A percentile compares a stretch with the other conserved stretches of the same genome.
Conservation (phyloP, 176 grass and related monocot genomes). For the Microstegium vimineum region DNA sequence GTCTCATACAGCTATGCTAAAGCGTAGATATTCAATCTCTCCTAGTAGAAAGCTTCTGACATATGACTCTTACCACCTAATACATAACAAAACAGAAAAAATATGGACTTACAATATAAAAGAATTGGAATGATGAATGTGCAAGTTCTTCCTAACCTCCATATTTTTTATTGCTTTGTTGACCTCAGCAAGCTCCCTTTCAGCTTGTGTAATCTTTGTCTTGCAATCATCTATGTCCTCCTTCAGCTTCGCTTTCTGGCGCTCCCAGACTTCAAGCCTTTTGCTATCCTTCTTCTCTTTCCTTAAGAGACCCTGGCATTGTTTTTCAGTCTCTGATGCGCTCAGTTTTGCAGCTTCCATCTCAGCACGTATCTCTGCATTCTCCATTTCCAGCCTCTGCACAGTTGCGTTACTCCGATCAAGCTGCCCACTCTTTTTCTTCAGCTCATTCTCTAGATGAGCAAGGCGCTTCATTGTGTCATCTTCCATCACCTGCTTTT, state of each 20-base stretch:
- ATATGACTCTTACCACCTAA: not conserved
- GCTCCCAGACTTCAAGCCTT: conserved; percentile 63
- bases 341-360: conserved; percentile 92
- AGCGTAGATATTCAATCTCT: conserved; percentile 6
- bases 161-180: conserved; percentile 44
- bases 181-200: conserved; percentile 58
- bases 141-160: conserved; percentile 55
- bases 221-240: conserved; percentile 54
- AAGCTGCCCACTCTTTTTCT: conserved; percentile 87
- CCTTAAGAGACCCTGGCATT: conserved; percentile 52
- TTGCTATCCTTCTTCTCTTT: conserved; percentile 83
- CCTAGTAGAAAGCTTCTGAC: not conserved
- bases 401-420: conserved; percentile 71
- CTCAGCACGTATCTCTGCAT: conserved; percentile 95
- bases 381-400: conserved; percentile 77
- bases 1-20: conserved; percentile 1
- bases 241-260: conserved; percentile 62
- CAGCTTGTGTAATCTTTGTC: conserved; percentile 40
- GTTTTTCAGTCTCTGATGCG: conserved; percentile 73
- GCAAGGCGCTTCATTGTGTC: conserved; percentile 67
- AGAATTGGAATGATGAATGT: not conserved
- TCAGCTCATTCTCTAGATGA: conserved; percentile 74
- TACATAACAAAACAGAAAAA: conserved; percentile 22
- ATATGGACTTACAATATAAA: conserved; percentile 1
- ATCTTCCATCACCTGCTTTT: conserved; percentile 61